Conservation (phyloP, 768 basidiomycete species). For the Tricholoma hemisulphureum region DNA sequence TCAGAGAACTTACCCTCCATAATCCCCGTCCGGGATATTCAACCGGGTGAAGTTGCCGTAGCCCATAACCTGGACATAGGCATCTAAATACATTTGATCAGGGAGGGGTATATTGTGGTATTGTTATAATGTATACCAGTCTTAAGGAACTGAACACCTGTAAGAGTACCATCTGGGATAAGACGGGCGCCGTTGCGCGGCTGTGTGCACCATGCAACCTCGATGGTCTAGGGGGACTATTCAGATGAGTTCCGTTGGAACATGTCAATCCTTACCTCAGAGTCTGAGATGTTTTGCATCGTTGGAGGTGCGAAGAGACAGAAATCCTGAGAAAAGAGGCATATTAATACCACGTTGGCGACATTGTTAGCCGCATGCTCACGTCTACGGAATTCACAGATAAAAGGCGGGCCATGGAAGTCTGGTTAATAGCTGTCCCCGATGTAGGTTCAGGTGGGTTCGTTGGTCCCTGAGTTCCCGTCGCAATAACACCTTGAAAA, state of each 20-base stretch:
- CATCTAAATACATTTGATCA: slow-evolving; percentile 19
- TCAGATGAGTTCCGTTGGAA: not conserved
- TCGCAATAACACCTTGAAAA: slow-evolving; percentile 40
- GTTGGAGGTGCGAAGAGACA: slow-evolving; percentile 43
- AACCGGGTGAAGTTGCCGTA: slow-evolving; percentile 43
- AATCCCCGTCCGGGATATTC: slow-evolving; percentile 40
- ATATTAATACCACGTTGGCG: not conserved
- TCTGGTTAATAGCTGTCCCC: slow-evolving; percentile 42
- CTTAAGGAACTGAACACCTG: slow-evolving; percentile 41
- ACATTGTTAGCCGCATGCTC: not conserved
- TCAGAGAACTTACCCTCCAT: slow-evolving; percentile 32
- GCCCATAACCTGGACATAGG: slow-evolving; percentile 43
- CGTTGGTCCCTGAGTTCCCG: slow-evolving; percentile 40
- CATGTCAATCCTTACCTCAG: slow-evolving; percentile 30
- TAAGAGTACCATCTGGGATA: slow-evolving; percentile 44
- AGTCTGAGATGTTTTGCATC: slow-evolving; percentile 32
- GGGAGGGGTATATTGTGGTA: not conserved
- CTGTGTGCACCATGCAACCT: slow-evolving; percentile 47
- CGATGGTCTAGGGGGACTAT: slow-evolving; percentile 29
- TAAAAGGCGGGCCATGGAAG: slow-evolving; percentile 37
- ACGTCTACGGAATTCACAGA: slow-evolving; percentile 43
- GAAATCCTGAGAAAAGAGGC: slow-evolving; percentile 31
- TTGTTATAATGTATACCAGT: slow-evolving; percentile 29
- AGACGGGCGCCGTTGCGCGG: slow-evolving; percentile 44
- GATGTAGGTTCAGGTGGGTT: slow-evolving; percentile 41